Base-by-base conservation (phyloP, 2,329 filamentous ascomycete species). In the Scedosporium minutisporum region DNA sequence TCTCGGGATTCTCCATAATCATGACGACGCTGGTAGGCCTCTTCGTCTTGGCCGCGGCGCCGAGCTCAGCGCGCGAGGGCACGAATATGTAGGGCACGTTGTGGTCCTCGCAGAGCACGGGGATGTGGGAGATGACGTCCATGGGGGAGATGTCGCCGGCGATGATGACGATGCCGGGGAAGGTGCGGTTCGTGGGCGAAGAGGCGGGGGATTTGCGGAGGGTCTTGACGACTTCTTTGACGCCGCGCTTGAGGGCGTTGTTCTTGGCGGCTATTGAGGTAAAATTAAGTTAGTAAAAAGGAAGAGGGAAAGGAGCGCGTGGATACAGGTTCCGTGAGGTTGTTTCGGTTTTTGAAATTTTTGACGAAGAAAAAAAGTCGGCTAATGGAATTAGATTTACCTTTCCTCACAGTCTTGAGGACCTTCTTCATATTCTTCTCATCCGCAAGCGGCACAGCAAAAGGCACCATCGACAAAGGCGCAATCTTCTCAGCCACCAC, bases 221-320 rank as follows among this genome's bases (percentile, higher is more conserved):
- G 41, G 93, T 89, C 81, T 99, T 99, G 80, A 97, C 93, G 73
- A 96, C 93, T 80, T 99, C 95, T 79, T 99, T 99, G 68, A 99
- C 95, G 73, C 95, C 95, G 73, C 95, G 93, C 81, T 96, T 96
- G 73, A 99, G 89, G 64, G 91, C 90, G 80, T 96, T 96, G 79
- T 91, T 87, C 79, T 96, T 96, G 70, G 95, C 93, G 69, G 93
- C 95, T 97, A 57, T 33, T 25, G 62, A 48, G 64, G 46, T 53
- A 64, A 64, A 65, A 55, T 62, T 62, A 62, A 63, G 33, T 14
- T 27, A 14, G 57, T 41, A 21, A 66, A 64, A 65, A 66, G 65
- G 60, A 66, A 12, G n/a, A 59, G 41, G 33, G 33, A 38, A 38
- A 38, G 2, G 10, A 12, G 33, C 10, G 10, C 6, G 33, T 6